A percentile compares a stretch with the other conserved stretches of the same genome.
Evolutionary conservation across 192 early-diverging fungal species (phyloP).

Genomic region (Podila epigama): DNA sequence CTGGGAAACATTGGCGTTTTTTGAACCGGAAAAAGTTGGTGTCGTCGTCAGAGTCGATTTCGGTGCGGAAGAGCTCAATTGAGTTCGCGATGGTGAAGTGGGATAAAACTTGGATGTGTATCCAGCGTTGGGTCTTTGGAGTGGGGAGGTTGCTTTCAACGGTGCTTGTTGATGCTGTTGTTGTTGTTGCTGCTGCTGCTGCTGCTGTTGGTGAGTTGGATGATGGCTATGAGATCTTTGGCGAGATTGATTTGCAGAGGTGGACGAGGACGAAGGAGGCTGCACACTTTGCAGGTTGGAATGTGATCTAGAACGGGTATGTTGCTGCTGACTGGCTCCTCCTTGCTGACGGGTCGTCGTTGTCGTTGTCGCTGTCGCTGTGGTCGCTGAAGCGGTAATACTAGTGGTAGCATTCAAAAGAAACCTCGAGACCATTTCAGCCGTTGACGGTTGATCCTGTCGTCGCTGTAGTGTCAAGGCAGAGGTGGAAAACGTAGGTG

Average conservation of each 20-base stretch:
- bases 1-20: no score
- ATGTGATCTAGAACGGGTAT: not conserved
- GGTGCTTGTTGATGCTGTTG: no score
- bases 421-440: not conserved
- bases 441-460: not conserved
- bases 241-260: not conserved
- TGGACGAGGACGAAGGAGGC: not conserved
- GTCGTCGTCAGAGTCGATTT: not conserved
- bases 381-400: no score
- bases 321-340: no score
- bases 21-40: no score
- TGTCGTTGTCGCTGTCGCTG: no score
- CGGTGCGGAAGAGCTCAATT: not conserved
- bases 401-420: no score
- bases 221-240: not conserved
- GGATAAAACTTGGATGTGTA: conserved; percentile 19
- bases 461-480: no score
- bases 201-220: no score
- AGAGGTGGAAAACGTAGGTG: not conserved
- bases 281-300: not conserved
- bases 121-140: not conserved
- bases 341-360: no score
- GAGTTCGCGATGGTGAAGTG: conserved; percentile 2
- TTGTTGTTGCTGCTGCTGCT: no score
- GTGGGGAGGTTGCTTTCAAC: not conserved